These are phyloP conservation scores for Daldinia caldariorum DNA, from an alignment of 495 filamentous ascomycete species.

Conservation along the genomic window DNA sequence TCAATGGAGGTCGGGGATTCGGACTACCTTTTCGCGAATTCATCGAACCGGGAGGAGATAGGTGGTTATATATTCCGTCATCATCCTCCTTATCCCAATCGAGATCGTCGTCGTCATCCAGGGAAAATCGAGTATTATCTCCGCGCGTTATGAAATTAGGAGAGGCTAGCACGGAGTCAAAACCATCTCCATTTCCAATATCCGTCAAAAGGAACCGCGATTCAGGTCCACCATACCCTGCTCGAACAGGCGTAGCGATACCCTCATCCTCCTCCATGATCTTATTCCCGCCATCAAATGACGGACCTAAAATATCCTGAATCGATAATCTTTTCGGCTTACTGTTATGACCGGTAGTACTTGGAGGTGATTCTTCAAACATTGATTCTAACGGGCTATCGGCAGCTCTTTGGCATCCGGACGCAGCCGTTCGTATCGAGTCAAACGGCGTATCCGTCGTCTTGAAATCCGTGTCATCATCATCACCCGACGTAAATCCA, in stretches of 20 bases:
- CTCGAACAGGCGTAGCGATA: slow-evolving; percentile 65
- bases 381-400: slow-evolving; percentile 80
- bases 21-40: slow-evolving; percentile 60
- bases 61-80: slow-evolving; percentile 57
- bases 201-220: slow-evolving; percentile 38
- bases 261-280: slow-evolving; percentile 75
- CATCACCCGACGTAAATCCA: slow-evolving; percentile 78
- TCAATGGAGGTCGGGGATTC: slow-evolving; percentile 54
- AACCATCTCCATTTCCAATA: slow-evolving; percentile 28
- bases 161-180: slow-evolving; percentile 8
- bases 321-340: slow-evolving; percentile 69
- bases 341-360: slow-evolving; percentile 55
- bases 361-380: slow-evolving; percentile 79
- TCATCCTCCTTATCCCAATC: slow-evolving; percentile 70
- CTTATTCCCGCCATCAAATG: slow-evolving; percentile 61
- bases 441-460: slow-evolving; percentile 94
- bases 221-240: slow-evolving; percentile 37
- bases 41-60: slow-evolving; percentile 64
- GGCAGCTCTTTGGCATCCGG: slow-evolving; percentile 63
- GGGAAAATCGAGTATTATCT: slow-evolving; percentile 58
- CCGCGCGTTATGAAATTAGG: slow-evolving; percentile 46
- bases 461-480: slow-evolving; percentile 85
- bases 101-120: slow-evolving; percentile 69
- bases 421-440: slow-evolving; percentile 84
- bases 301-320: slow-evolving; percentile 60